Percentiles rank a stretch among this genome's conserved stretches.
phyloP scores from a whole-genome alignment of 495 filamentous ascomycete genomes.

The Penicillium roqueforti region DNA sequence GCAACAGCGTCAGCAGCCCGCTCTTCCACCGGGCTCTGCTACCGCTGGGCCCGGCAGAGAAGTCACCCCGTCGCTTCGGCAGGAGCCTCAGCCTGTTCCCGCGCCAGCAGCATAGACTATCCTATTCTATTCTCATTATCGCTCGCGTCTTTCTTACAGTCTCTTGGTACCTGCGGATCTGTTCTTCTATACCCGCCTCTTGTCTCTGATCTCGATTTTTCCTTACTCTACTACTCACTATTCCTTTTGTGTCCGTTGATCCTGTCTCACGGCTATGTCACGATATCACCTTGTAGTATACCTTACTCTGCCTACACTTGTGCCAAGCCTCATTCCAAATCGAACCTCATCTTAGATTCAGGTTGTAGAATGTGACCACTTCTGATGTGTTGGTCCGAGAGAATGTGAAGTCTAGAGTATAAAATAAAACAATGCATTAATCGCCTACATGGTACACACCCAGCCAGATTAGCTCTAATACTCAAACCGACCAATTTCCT shows the following conservation, averaged over 20 bases:
- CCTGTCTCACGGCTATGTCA: constrained; percentile 14
- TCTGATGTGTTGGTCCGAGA: not conserved
- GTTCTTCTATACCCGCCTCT: constrained; percentile 12
- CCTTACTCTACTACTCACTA: not conserved
- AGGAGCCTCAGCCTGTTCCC: constrained; percentile 21
- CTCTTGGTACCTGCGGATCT: constrained; percentile 6
- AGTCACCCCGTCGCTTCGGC: constrained; percentile 15
- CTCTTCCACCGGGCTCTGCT: constrained; percentile 39
- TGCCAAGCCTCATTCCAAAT: not conserved
- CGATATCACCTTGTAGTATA: constrained; percentile 24
- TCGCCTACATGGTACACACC: not conserved
- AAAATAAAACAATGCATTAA: not conserved
- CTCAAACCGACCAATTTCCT: constrained; percentile 54
- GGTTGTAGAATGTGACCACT: not conserved
- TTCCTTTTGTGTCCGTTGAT: not conserved
- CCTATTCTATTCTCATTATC: constrained; percentile 2
- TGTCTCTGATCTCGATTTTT: constrained; percentile 3
- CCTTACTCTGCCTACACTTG: constrained; percentile 10
- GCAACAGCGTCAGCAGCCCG: constrained; percentile 35
- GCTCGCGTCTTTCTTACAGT: not conserved
- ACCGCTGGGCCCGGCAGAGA: constrained; percentile 41
- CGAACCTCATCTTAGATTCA: not conserved
- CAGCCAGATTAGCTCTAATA: not conserved
- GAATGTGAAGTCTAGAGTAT: not conserved
- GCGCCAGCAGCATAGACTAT: constrained; percentile 32